Evolutionary conservation across 345 rosid species (phyloP).

Genomic region (Citropsis articulata): DNA sequence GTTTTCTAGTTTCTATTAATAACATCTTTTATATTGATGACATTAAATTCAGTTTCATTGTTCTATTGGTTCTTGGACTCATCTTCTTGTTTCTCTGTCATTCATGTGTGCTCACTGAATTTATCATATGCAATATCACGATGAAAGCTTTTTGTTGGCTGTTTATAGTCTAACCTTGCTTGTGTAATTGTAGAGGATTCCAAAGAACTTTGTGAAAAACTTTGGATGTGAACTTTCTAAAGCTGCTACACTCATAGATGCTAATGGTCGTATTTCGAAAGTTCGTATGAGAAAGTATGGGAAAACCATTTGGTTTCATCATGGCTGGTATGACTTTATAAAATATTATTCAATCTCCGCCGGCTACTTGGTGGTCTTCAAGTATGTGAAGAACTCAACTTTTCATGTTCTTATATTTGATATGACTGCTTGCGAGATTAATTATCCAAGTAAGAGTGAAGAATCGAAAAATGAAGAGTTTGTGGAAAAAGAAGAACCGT

Average conservation of each 20-base stretch:
- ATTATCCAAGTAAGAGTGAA: slow-evolving; percentile 9
- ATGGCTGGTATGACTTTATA: slow-evolving; percentile 40
- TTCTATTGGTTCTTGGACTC: too few species aligned
- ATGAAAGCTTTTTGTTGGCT: too few species aligned
- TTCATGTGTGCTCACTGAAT: not conserved
- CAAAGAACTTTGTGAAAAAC: slow-evolving; percentile 33
- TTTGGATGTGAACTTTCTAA: slow-evolving; percentile 33
- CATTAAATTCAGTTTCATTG: too few species aligned
- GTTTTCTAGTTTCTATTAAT: too few species aligned
- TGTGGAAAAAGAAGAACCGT: not conserved
- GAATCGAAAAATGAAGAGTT: not conserved
- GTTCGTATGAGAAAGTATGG: slow-evolving; percentile 20
- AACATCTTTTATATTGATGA: too few species aligned
- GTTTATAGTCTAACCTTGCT: not conserved
- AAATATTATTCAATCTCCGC: slow-evolving; percentile 32
- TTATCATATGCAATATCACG: slow-evolving; percentile 17
- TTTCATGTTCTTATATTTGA: slow-evolving; percentile 37
- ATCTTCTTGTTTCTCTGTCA: too few species aligned
- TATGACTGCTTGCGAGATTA: slow-evolving; percentile 32
- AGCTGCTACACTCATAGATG: slow-evolving; percentile 25
- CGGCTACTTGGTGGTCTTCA: slow-evolving; percentile 38
- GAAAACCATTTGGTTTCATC: slow-evolving; percentile 35
- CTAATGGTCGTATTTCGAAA: slow-evolving; percentile 34
- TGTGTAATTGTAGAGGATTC: slow-evolving; percentile 30
- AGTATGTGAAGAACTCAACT: slow-evolving; percentile 30